phyloP scores from a whole-genome alignment of 805 yeast species.

The Priceomyces haplophilus region DNA sequence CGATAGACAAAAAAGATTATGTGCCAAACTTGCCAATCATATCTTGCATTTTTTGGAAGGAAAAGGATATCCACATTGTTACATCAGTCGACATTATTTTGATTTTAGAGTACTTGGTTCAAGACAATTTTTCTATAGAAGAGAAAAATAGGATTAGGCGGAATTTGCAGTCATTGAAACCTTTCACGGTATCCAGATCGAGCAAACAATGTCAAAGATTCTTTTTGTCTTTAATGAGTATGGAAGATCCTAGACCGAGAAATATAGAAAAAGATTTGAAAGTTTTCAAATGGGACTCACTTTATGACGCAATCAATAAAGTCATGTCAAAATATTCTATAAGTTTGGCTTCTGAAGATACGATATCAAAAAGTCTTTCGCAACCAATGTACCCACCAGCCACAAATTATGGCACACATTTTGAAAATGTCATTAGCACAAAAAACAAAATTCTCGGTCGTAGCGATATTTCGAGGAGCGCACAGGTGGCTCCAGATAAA shows the following conservation, averaged over 20 bases:
- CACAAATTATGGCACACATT: not conserved
- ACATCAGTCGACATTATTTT: conserved; percentile 65
- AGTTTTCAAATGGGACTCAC: conserved; percentile 57
- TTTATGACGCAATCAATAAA: conserved; percentile 52
- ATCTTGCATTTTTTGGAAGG: conserved; percentile 59
- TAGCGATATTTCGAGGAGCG: not conserved
- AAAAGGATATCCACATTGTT: conserved; percentile 45
- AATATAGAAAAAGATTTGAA: conserved; percentile 70
- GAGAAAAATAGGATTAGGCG: conserved; percentile 70
- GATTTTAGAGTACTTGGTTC: conserved; percentile 55
- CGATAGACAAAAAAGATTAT: conserved; percentile 34
- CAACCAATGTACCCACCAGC: not conserved
- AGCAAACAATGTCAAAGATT: conserved; percentile 28
- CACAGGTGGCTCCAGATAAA: too few species aligned
- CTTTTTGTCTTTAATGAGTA: conserved; percentile 51
- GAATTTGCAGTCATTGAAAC: conserved; percentile 61
- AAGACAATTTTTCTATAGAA: conserved; percentile 55
- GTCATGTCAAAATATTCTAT: conserved; percentile 56
- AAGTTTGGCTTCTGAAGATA: conserved; percentile 8
- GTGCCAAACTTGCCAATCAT: conserved; percentile 45
- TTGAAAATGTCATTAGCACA: not conserved
- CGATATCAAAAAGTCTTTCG: too few species aligned
- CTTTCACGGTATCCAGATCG: conserved; percentile 54
- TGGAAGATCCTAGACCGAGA: conserved; percentile 62
- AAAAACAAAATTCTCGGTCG: not conserved